phyloP scores from a whole-genome alignment of 1,284 basidiomycete genomes.

The Malassezia globosa region DNA sequence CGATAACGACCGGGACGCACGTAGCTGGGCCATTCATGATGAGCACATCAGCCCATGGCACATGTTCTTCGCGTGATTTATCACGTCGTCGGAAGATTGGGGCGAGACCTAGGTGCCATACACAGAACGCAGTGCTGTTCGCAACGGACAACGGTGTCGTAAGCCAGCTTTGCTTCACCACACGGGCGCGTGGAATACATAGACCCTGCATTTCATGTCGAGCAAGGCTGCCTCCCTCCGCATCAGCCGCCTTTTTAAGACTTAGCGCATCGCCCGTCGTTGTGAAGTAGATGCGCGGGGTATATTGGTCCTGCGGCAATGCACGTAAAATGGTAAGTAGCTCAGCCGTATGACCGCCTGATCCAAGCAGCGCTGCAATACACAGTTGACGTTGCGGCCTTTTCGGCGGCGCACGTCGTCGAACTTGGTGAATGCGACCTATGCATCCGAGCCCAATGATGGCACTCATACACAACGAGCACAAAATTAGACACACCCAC shows the following conservation, averaged over 20 bases:
- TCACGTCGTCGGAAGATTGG: slow-evolving; percentile 7
- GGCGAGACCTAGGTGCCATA: slow-evolving; percentile 22
- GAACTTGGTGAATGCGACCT: not conserved
- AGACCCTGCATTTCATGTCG: slow-evolving; percentile 10
- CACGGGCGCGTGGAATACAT: slow-evolving; percentile 67
- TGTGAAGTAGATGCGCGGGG: slow-evolving; percentile 67
- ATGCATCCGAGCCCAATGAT: not conserved
- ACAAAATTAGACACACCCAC: too few species aligned
- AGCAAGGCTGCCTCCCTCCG: slow-evolving; percentile 53
- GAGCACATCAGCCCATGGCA: slow-evolving; percentile 61
- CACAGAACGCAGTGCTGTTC: slow-evolving; percentile 21
- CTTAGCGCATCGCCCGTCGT: slow-evolving; percentile 73
- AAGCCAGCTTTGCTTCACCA: slow-evolving; percentile 33
- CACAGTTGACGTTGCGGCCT: not conserved
- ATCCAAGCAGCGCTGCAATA: slow-evolving; percentile 57
- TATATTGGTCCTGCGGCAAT: slow-evolving; percentile 66
- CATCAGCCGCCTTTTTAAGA: slow-evolving; percentile 57
- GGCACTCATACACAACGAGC: too few species aligned
- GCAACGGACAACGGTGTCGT: slow-evolving; percentile 27
- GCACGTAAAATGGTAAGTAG: slow-evolving; percentile 64
- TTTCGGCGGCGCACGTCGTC: not conserved
- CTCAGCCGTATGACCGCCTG: slow-evolving; percentile 88
- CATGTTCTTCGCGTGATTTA: too few species aligned
- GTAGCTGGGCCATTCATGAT: slow-evolving; percentile 93
- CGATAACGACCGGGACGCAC: slow-evolving; percentile 66